Base-by-base conservation (phyloP, 2,329 filamentous ascomycete genomes). In the Venturia pyrina region DNA sequence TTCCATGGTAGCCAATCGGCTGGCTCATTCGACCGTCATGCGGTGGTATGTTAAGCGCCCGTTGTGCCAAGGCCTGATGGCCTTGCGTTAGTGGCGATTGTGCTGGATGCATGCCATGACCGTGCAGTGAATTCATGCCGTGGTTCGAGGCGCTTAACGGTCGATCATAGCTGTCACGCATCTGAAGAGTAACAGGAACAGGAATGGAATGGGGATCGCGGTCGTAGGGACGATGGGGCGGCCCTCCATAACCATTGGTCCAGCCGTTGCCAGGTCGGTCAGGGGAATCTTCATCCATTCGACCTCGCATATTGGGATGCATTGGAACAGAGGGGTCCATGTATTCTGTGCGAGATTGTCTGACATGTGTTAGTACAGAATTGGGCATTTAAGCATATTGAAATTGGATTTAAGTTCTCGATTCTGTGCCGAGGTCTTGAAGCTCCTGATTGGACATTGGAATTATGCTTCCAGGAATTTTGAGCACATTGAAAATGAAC, bases 41-140 rank as follows among this genome's bases (percentile, higher is more conserved):
- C 37, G 37, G 63, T 41, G 48, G 50, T 40, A 34, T 28, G 50
- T 82, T 83, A 61, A 87, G 74, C 1, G 85, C 82, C 46, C 85
- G 76, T 71, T 85, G 83, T n/a, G 85, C 83, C 37, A 37, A 60
- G 64, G 85, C 83, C 41, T 78, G 79, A 68, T 78, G 83, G 59
- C 77, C 53, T 59, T 59, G 53, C 53, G 53, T 37, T n/a, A 59
- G 53, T 37, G 53, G 53, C 28, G 53, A 43, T 19, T 62, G 67
- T 32, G 44, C 43, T 40, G 37, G 34, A 34, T 57, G 32, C 32
- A 65, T 63, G 28, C 24, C 28, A 44, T 62, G 60, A 28, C 60
- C 37, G 44, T 62, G 60, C 44, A 62, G 28, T 13, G 40, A 44
- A 43, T 21, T 62, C 19, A 62, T 44, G 60, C 60, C 60, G 37